Evolutionary conservation across 2,329 filamentous ascomycete genomes (phyloP), one percentile per base, ranked within the genome.

Genomic region (Hypoxylon sp.): DNA sequence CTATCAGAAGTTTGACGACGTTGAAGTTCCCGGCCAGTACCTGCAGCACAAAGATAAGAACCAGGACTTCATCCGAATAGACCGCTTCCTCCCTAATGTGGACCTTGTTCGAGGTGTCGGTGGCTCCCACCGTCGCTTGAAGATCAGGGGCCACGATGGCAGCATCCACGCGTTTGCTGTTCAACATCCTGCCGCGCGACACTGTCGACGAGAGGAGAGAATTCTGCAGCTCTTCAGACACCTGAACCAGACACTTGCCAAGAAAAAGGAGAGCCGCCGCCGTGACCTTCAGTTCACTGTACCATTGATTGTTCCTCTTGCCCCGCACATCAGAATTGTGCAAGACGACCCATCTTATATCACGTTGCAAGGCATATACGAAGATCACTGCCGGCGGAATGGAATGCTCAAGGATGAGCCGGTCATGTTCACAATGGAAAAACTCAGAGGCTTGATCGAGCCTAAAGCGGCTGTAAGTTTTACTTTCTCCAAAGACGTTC

Each of bases 31-130:
- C 2, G 96, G 96, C 0, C 96, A 99, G 77, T 99, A 99, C 78
- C 83, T 97, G 68, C 90, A 97, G 76, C 96, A 97, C 81, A 96
- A 96, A 79, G 96, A 99, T 75, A 99, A 98, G 87, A 99, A 99
- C 78, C 94, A 97, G 74, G 96, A 99, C 78, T 99, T 99, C 77
- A 91, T 99, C 70, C 91, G 94, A 47, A 98, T 99, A 70, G 96
- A 99, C 78, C 91, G 95, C 23, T 99, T 99, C 87, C 81, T 99
- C 73, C 94, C 96, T 8, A 92, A 96, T 70, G 94, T 99, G 19
- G 95, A 99, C 73, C 85, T 98, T 55, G 92, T 99, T 43, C 90
- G 96, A 59, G 93, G 91, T 8, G 93, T 97, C 73, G 94, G 94
- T 58, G 91, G 94, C 29, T 98, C 95, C 53, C 95, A 98, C 79